phyloP scores from a whole-genome alignment of 2,329 filamentous ascomycete genomes.

The Aaosphaeria pasadenensis region DNA sequence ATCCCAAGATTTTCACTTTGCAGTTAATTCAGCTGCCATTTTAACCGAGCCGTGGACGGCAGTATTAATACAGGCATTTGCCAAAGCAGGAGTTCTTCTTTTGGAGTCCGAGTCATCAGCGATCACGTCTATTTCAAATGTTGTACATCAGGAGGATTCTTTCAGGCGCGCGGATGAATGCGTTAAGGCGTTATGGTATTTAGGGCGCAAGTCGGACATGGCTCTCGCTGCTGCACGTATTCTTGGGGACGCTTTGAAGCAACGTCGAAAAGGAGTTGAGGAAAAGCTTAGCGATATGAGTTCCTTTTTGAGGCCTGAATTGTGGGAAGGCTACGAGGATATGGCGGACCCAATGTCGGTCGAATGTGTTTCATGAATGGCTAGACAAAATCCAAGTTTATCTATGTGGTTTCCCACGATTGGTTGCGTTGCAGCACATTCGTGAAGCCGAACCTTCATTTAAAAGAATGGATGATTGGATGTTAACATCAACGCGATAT shows the following conservation, averaged over 20 bases:
- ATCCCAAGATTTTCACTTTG: slow-evolving; percentile 50
- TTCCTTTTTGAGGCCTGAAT: slow-evolving; percentile 18
- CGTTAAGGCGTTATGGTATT: slow-evolving; percentile 52
- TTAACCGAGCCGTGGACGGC: slow-evolving; percentile 61
- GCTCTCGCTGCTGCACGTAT: slow-evolving; percentile 40
- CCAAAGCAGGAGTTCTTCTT: slow-evolving; percentile 44
- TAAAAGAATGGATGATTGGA: too few relatives aligned
- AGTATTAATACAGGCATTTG: slow-evolving; percentile 53
- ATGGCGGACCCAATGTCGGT: slow-evolving; percentile 13
- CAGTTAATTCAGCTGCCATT: slow-evolving; percentile 54
- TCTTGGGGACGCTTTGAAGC: slow-evolving; percentile 33
- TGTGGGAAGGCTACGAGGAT: slow-evolving; percentile 25
- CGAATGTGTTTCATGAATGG: slow-evolving; percentile 13
- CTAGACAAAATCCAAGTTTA: neutral
- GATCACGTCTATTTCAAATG: slow-evolving; percentile 2
- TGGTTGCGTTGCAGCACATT: too few relatives aligned
- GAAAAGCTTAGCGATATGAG: slow-evolving; percentile 22
- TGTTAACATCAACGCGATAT: too few relatives aligned
- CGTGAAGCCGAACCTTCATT: too few relatives aligned
- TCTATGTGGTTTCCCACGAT: too few relatives aligned
- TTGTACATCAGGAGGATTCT: slow-evolving; percentile 17
- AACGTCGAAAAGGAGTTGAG: slow-evolving; percentile 18
- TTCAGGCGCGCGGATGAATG: slow-evolving; percentile 47
- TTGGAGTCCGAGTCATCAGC: slow-evolving; percentile 34
- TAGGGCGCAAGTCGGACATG: slow-evolving; percentile 57